Percentiles rank a stretch among this genome's conserved stretches.
phyloP scores from a whole-genome alignment of 768 basidiomycete genomes.

The Clavaria fumosa region DNA sequence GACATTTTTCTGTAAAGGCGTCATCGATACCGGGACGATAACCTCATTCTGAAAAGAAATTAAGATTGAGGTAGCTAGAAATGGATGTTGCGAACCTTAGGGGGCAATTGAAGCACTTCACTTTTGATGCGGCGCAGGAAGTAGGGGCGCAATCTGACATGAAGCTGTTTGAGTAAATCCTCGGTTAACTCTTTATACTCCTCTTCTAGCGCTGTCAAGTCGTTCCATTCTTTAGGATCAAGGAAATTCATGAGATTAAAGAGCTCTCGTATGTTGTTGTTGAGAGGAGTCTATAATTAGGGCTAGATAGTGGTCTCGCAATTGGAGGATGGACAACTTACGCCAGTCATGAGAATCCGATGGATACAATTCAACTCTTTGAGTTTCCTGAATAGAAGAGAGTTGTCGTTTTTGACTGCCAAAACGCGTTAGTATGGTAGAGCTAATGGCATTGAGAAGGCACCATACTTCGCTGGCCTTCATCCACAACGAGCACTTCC shows the following conservation, averaged over 20 bases:
- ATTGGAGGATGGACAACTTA: conserved; percentile 19
- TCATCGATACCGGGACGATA: conserved; percentile 82
- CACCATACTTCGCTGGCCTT: conserved; percentile 73
- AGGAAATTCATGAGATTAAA: conserved; percentile 98
- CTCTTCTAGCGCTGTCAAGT: conserved; percentile 59
- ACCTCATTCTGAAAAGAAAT: conserved; percentile 57
- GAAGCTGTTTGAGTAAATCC: conserved; percentile 67
- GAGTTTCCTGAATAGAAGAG: conserved; percentile 66
- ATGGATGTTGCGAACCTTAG: conserved; percentile 42
- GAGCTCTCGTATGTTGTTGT: conserved; percentile 92
- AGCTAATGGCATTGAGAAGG: conserved; percentile 1
- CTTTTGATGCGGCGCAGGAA: conserved; percentile 90
- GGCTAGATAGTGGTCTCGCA: background rate
- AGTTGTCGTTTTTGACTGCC: conserved; percentile 71
- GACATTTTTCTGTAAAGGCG: conserved; percentile 72
- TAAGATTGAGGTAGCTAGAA: background rate
- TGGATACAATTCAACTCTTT: conserved; percentile 67
- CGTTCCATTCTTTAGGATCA: conserved; percentile 57
- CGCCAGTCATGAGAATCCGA: conserved; percentile 82
- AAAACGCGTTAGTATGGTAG: conserved; percentile 7
- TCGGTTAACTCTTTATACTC: conserved; percentile 68
- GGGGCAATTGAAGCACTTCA: conserved; percentile 82
- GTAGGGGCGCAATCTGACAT: conserved; percentile 67
- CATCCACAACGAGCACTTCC: conserved; percentile 89
- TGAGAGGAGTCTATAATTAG: conserved; percentile 61